Evolutionary conservation across 1,284 basidiomycete genomes (phyloP).

Genomic region (Sphagnurus paluster): DNA sequence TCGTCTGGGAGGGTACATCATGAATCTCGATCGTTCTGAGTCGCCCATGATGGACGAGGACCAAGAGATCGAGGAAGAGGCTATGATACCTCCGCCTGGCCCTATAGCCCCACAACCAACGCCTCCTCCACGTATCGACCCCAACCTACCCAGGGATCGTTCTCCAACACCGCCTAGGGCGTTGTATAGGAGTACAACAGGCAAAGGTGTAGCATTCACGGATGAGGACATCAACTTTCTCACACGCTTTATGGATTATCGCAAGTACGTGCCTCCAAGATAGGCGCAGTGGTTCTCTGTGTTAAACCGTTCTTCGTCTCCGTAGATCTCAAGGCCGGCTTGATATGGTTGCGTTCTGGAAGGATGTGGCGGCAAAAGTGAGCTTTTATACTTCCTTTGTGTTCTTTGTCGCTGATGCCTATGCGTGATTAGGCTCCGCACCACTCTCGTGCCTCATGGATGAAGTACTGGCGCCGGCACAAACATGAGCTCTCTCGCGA

Average conservation of each 20-base stretch:
- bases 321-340: constrained; percentile 59
- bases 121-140: constrained; percentile 16
- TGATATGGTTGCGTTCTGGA: constrained; percentile 85
- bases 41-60: constrained; percentile 41
- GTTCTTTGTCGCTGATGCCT: not conserved
- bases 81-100: constrained; percentile 28
- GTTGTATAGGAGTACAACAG: constrained; percentile 77
- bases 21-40: constrained; percentile 55
- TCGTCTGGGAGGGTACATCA: constrained; percentile 74
- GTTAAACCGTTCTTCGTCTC: constrained; percentile 6
- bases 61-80: constrained; percentile 33
- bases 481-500: constrained; percentile 73
- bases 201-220: constrained; percentile 84
- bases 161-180: constrained; percentile 78
- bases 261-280: constrained; percentile 51
- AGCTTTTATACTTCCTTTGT: constrained; percentile 8
- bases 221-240: constrained; percentile 75
- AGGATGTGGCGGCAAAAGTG: constrained; percentile 76
- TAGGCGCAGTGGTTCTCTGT: no score
- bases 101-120: constrained; percentile 8
- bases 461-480: constrained; percentile 85
- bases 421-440: constrained; percentile 62
- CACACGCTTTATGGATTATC: constrained; percentile 71
- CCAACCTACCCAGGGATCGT: constrained; percentile 41
- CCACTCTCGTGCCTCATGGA: constrained; percentile 85